Conservation (phyloP, 2,329 filamentous ascomycete genomes). For the Rhinocladiella similis region DNA sequence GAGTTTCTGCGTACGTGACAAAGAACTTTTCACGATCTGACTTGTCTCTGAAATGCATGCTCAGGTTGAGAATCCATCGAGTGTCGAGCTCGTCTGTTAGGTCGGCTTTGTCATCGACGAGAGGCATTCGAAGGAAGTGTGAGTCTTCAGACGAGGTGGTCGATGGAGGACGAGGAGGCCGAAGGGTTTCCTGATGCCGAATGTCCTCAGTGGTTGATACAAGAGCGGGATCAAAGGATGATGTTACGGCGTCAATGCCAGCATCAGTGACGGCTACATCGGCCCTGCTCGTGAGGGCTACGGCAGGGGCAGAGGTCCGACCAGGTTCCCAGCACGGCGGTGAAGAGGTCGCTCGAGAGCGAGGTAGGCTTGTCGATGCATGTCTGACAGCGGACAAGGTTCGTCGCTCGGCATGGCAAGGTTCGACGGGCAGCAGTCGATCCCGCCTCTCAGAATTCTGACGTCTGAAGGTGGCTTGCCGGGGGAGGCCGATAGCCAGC, state of each 20-base stretch:
- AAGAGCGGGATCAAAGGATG: conserved; percentile 25
- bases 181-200: conserved; percentile 27
- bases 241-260: conserved; percentile 1
- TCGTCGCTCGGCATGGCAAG: conserved; percentile 66
- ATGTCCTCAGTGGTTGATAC: conserved; percentile 15
- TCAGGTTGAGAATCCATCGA: conserved; percentile 94
- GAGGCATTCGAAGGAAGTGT: conserved; percentile 35
- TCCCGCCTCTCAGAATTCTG: conserved; percentile 79
- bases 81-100: conserved; percentile 81
- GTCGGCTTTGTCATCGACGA: conserved; percentile 35
- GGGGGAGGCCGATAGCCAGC: conserved; percentile 76
- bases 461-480: conserved; percentile 75
- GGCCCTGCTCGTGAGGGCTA: conserved; percentile 33
- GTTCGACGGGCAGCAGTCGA: conserved; percentile 66
- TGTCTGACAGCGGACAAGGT: conserved; percentile 61
- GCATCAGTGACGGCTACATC: conserved; percentile 5
- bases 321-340: conserved; percentile 39
- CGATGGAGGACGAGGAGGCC: conserved; percentile 35
- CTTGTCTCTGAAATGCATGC: conserved; percentile 95
- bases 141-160: conserved; percentile 47
- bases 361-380: conserved; percentile 28
- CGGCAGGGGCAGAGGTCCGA: conserved; percentile 35
- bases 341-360: conserved; percentile 47
- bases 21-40: conserved; percentile 97
- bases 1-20: conserved; percentile 83